These are phyloP conservation scores for Exobasidium rhododendri DNA, from an alignment of 1,284 basidiomycete species.

Conservation along the genomic window DNA sequence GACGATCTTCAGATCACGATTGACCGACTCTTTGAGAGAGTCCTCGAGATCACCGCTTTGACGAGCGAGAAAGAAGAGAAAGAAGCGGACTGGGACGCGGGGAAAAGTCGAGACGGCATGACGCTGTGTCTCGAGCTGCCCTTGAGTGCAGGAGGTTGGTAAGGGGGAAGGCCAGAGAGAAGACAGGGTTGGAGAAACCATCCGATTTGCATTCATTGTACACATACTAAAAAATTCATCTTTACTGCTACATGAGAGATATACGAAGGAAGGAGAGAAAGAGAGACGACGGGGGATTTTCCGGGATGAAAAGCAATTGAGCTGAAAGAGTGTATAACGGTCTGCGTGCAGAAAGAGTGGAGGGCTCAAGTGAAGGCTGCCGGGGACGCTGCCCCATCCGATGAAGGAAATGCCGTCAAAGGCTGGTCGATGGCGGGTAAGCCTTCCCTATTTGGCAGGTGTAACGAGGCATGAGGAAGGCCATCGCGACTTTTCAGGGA, in stretches of 20 bases:
- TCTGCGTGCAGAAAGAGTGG: no score
- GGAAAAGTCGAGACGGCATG: not conserved
- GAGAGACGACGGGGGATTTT: no score
- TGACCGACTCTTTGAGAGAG: constrained; percentile 67
- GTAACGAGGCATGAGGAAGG: not conserved
- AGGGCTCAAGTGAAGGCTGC: no score
- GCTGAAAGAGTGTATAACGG: no score
- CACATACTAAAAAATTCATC: not conserved
- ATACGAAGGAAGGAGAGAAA: not conserved
- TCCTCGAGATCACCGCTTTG: constrained; percentile 40
- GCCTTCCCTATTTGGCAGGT: not conserved
- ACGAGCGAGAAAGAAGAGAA: not conserved
- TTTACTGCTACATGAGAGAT: not conserved
- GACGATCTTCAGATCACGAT: constrained; percentile 74
- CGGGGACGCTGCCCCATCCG: no score
- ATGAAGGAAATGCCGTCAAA: not conserved
- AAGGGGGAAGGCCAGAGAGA: not conserved
- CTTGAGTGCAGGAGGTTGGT: constrained; percentile 8
- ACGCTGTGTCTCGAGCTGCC: constrained; percentile 7
- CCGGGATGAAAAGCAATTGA: no score
- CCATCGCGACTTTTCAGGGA: not conserved
- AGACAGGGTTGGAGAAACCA: no score
- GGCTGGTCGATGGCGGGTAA: not conserved
- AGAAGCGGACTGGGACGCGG: constrained; percentile 1
- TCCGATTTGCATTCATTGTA: not conserved